A percentile compares a stretch with the other conserved stretches of the same genome.
These are phyloP conservation scores for Alternaria infectoria DNA, from an alignment of 2,329 filamentous ascomycete genomes.

Conservation along the genomic window DNA sequence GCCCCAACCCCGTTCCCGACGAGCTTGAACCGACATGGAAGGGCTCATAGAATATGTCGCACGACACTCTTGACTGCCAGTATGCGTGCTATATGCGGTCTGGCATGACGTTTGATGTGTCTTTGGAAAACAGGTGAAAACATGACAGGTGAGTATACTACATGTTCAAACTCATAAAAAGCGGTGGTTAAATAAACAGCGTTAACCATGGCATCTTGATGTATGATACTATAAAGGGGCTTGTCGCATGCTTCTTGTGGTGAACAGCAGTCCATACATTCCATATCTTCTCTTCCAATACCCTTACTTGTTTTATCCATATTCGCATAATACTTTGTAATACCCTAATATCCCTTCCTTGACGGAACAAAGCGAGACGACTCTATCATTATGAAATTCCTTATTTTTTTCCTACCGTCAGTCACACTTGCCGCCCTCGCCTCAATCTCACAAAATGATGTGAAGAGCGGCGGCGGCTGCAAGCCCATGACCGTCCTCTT, in stretches of 20 bases:
- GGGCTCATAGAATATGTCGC: neutral
- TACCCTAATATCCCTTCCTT: neutral
- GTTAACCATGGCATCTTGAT: neutral
- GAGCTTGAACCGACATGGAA: slow-evolving; percentile 11
- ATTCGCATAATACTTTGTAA: neutral
- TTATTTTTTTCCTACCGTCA: slow-evolving; percentile 15
- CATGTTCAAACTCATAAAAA: neutral
- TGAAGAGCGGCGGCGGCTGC: slow-evolving; percentile 44
- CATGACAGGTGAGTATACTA: slow-evolving; percentile 11
- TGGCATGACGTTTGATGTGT: slow-evolving; percentile 23
- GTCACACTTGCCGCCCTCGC: slow-evolving; percentile 26
- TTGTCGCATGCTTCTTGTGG: neutral
- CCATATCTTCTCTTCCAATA: neutral
- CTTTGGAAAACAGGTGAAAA: slow-evolving; percentile 13
- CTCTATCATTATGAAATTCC: slow-evolving; percentile 21
- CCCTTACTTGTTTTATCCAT: neutral
- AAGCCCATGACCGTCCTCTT: slow-evolving; percentile 61
- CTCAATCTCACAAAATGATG: slow-evolving; percentile 33
- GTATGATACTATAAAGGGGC: neutral
- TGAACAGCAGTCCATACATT: neutral
- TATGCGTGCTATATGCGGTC: slow-evolving; percentile 9
- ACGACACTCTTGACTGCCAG: slow-evolving; percentile 2
- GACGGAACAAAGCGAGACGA: neutral
- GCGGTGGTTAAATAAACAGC: neutral
- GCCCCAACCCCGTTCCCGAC: slow-evolving; percentile 4